Conservation (phyloP, 2,329 filamentous ascomycete species). For the Alternaria solani region DNA sequence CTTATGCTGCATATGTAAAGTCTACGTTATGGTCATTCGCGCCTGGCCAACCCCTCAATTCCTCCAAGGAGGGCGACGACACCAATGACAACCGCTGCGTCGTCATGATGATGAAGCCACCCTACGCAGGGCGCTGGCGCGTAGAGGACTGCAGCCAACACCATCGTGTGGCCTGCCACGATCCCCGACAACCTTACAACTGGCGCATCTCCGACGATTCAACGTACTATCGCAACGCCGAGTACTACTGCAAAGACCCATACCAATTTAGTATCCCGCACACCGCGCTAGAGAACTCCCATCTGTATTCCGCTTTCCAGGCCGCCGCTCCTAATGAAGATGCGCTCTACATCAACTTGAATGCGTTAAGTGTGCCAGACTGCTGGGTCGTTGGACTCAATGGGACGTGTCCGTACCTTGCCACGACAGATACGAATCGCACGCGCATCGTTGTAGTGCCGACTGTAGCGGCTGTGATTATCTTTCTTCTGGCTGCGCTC, state of each 20-base stretch:
- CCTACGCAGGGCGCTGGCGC: conserved; percentile 64
- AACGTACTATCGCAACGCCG: conserved; percentile 55
- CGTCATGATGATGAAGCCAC: conserved; percentile 58
- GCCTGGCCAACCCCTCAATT: conserved; percentile 62
- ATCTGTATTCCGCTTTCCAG: conserved; percentile 55
- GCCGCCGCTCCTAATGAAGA: conserved; percentile 14
- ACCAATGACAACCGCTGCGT: conserved; percentile 61
- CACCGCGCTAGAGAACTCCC: conserved; percentile 69
- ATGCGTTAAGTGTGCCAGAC: conserved; percentile 62
- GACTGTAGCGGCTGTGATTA: conserved; percentile 68
- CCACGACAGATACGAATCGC: conserved; percentile 53
- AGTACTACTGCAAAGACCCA: conserved; percentile 57
- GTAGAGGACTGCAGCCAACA: conserved; percentile 63
- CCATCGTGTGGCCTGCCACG: conserved; percentile 65
- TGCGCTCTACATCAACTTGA: conserved; percentile 67
- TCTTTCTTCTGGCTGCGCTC: conserved; percentile 66
- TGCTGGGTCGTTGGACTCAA: conserved; percentile 69
- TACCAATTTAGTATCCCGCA: conserved; percentile 66
- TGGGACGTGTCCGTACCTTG: conserved; percentile 65
- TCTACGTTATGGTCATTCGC: conserved; percentile 69
- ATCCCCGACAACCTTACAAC: conserved; percentile 61
- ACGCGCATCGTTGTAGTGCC: conserved; percentile 65
- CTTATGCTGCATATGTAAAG: conserved; percentile 62
- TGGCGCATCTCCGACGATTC: conserved; percentile 62
- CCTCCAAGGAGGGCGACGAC: conserved; percentile 38